Evolutionary conservation across 2,329 filamentous ascomycete genomes (phyloP).

Genomic region (Colletotrichum destructivum): DNA sequence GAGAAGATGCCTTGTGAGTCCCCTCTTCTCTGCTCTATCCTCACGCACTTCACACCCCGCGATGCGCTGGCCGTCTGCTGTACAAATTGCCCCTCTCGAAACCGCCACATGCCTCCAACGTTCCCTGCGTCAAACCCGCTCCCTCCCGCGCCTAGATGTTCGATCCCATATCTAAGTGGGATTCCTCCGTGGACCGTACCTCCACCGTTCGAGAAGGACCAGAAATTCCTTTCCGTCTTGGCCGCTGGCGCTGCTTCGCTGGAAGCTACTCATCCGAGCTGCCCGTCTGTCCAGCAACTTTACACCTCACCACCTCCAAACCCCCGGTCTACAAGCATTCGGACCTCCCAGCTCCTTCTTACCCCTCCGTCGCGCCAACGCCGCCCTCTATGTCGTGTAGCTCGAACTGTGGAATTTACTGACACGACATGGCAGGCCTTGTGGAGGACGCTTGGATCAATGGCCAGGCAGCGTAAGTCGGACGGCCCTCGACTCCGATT

Average conservation of each 20-base stretch:
- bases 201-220: constrained; percentile 6
- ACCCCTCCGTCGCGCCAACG: background rate
- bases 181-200: constrained; percentile 10
- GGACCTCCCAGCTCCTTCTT: constrained; percentile 1
- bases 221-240: background rate
- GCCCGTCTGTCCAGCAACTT: background rate
- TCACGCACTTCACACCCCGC: constrained; percentile 1
- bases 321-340: background rate
- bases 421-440: constrained; percentile 48
- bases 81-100: constrained; percentile 11
- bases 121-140: constrained; percentile 40
- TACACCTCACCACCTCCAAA: constrained; percentile 20
- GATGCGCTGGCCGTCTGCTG: constrained; percentile 32
- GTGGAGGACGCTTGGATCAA: constrained; percentile 59
- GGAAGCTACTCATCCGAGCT: constrained; percentile 10
- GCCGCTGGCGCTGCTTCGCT: background rate
- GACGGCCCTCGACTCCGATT: constrained; percentile 13
- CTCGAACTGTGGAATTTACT: constrained; percentile 16
- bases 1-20: constrained; percentile 47
- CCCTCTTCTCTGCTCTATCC: constrained; percentile 7
- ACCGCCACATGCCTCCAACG: constrained; percentile 38
- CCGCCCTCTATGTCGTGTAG: background rate
- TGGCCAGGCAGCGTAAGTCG: constrained; percentile 50
- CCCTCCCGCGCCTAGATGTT: constrained; percentile 13
- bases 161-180: constrained; percentile 13